phyloP scores from a whole-genome alignment of 2,329 filamentous ascomycete genomes.

The Dendrostoma leiphaemia region DNA sequence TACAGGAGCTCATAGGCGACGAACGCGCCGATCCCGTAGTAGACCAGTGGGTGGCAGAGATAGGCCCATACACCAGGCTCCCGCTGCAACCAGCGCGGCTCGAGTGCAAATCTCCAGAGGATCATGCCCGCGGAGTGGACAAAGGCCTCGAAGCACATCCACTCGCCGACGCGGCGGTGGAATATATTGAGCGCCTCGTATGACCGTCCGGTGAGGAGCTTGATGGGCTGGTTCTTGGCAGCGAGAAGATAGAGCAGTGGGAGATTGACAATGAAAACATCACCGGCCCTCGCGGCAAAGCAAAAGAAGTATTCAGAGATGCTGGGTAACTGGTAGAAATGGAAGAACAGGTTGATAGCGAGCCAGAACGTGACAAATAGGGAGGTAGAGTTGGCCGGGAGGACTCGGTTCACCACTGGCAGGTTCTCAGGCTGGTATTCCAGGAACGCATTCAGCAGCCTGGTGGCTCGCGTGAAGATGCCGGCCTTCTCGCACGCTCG shows the following conservation, averaged over 20 bases:
- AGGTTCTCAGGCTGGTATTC: slow-evolving; percentile 58
- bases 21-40: slow-evolving; percentile 54
- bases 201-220: slow-evolving; percentile 58
- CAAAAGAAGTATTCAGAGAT: slow-evolving; percentile 51
- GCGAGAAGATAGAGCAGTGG: slow-evolving; percentile 59
- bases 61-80: slow-evolving; percentile 42
- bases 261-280: slow-evolving; percentile 48
- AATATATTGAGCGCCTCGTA: slow-evolving; percentile 67
- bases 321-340: slow-evolving; percentile 51
- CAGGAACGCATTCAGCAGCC: slow-evolving; percentile 29
- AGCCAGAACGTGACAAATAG: slow-evolving; percentile 51
- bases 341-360: slow-evolving; percentile 56
- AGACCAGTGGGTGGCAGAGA: slow-evolving; percentile 48
- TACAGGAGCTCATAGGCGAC: slow-evolving; percentile 60
- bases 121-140: slow-evolving; percentile 57
- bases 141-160: slow-evolving; percentile 57
- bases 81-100: slow-evolving; percentile 42
- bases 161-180: slow-evolving; percentile 61
- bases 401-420: slow-evolving; percentile 52
- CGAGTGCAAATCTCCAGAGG: slow-evolving; percentile 51
- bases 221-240: slow-evolving; percentile 65
- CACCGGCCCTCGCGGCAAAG: slow-evolving; percentile 56
- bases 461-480: background rate
- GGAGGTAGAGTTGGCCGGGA: slow-evolving; percentile 57
- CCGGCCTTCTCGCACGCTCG: background rate